Evolutionary conservation across 2,329 filamentous ascomycete species (phyloP), one percentile per base, ranked within the genome.

Genomic region (Curvularia spicifera): DNA sequence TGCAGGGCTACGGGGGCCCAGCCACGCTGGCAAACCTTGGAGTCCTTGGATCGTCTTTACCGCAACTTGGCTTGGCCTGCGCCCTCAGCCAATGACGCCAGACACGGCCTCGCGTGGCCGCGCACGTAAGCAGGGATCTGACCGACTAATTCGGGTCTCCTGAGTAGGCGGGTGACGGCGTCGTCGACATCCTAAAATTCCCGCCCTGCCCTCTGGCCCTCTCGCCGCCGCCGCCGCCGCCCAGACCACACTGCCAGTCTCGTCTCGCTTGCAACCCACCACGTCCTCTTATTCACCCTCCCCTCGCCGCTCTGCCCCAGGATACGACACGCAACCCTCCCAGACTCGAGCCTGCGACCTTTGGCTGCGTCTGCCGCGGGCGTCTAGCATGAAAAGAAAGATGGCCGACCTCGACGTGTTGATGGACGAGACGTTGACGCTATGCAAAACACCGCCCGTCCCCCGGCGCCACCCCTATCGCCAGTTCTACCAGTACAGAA

Each of bases 181-280:
- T 58, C 65, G 24, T 63, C 56, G 56, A 54, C 61, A 26, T 60
- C 64, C 65, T 68, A 67, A 60, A 65, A 64, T 48, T 56, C 57
- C 58, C 57, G 48, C 45, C 43, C 56, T 59, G 65, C 59, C 61
- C 59, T 56, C 64, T 10, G 43, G 24, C 43, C 26, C 66, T 42
- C 18, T 18, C 18, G 26, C 26, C 40, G 26, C 44, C 28, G 64
- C 61, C 39, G 55, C 61, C 63, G 58, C 63, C 59, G 48, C 50
- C 57, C 44, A 57, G 53, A 53, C 59, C 61, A 60, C 50, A 50
- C 61, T 40, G n/a, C 18, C 42, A 44, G 42, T 61, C 53, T 57
- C 57, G 57, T 61, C 53, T 57, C 57, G 57, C 60, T 56, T 56
- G 59, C 56, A 55, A 15, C 54, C 31, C 56, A 44, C 55, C 55